Percentiles rank a stretch among this genome's conserved stretches.
These are phyloP conservation scores for Phytophthora sojae DNA, from an alignment of 352 stramenopile genomes.

Conservation along the genomic window DNA sequence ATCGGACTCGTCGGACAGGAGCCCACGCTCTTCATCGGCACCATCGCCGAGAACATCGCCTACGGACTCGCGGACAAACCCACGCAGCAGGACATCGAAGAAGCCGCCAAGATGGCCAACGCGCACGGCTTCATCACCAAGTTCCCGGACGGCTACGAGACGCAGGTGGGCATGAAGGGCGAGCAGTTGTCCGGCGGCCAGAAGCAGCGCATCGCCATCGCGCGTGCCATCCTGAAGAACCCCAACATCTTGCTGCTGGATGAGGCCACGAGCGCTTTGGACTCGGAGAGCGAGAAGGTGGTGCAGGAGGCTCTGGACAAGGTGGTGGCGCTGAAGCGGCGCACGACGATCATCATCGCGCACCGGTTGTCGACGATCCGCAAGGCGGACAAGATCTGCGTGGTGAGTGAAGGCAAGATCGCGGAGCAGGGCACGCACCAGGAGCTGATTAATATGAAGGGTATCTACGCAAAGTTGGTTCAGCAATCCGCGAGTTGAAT, in stretches of 20 bases:
- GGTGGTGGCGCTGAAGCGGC: no score
- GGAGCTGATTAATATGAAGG: conserved; percentile 77
- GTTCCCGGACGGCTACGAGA: conserved; percentile 93
- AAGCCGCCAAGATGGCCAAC: conserved; percentile 73
- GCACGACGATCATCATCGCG: no score
- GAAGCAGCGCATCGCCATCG: no score
- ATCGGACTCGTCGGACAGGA: conserved; percentile 72
- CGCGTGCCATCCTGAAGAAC: no score
- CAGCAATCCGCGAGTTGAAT: conserved; percentile 22
- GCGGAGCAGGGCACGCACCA: conserved; percentile 93
- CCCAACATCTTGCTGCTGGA: no score
- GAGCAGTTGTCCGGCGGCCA: no score
- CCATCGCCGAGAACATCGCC: conserved; percentile 67
- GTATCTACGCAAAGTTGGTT: conserved; percentile 49
- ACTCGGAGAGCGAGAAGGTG: no score
- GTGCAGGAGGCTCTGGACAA: no score
- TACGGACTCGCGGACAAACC: conserved; percentile 49
- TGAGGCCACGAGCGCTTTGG: no score
- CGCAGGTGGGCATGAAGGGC: conserved; percentile 94
- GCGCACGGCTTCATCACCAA: conserved; percentile 67
- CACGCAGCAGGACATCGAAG: conserved; percentile 70
- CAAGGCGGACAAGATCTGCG: no score
- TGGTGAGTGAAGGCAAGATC: conserved; percentile 90
- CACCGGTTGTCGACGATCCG: no score
- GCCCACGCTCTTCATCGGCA: conserved; percentile 66